Percentiles rank a stretch among this genome's conserved stretches.
phyloP scores from a whole-genome alignment of 2,329 filamentous ascomycete species.

The Xylariales sp. region DNA sequence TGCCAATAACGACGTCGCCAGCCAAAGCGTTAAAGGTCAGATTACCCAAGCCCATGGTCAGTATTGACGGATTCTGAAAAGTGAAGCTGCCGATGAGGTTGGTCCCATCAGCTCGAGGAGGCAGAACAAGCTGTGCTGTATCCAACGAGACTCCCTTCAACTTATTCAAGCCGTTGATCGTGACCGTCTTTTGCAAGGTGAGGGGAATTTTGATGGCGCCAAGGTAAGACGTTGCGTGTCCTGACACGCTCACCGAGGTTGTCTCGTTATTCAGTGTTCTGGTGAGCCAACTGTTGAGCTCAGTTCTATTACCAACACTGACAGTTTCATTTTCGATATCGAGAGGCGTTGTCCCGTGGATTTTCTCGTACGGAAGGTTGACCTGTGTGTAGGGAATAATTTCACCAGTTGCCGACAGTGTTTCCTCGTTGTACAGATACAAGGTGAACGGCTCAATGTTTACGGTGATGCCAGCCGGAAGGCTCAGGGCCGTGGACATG shows the following conservation, averaged over 20 bases:
- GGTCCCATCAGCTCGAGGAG: constrained; percentile 13
- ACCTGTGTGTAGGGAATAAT: constrained; percentile 23
- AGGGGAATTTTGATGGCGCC: constrained; percentile 24
- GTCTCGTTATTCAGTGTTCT: constrained; percentile 5
- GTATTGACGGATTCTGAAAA: constrained; percentile 12
- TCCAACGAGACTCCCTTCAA: constrained; percentile 12
- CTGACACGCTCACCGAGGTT: constrained; percentile 8
- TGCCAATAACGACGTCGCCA: constrained; percentile 16
- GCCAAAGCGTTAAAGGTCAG: constrained; percentile 24
- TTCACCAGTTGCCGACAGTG: no score
- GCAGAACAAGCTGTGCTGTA: constrained; percentile 9
- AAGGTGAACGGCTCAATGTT: constrained; percentile 28
- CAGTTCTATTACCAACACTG: constrained; percentile 8
- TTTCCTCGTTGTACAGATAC: constrained; percentile 26
- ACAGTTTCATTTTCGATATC: constrained; percentile 10
- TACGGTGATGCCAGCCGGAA: constrained; percentile 29
- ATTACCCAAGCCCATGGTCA: constrained; percentile 18
- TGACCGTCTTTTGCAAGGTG: constrained; percentile 27
- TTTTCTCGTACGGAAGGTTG: constrained; percentile 14
- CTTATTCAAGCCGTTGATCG: constrained; percentile 12
- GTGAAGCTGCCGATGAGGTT: constrained; percentile 15
- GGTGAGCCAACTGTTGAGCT: constrained; percentile 10
- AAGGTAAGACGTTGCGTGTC: constrained; percentile 24
- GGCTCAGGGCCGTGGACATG: constrained; percentile 27
- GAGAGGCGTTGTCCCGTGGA: constrained; percentile 25